Base-by-base conservation (phyloP, 805 yeast genomes). In the Torulaspora indica region DNA sequence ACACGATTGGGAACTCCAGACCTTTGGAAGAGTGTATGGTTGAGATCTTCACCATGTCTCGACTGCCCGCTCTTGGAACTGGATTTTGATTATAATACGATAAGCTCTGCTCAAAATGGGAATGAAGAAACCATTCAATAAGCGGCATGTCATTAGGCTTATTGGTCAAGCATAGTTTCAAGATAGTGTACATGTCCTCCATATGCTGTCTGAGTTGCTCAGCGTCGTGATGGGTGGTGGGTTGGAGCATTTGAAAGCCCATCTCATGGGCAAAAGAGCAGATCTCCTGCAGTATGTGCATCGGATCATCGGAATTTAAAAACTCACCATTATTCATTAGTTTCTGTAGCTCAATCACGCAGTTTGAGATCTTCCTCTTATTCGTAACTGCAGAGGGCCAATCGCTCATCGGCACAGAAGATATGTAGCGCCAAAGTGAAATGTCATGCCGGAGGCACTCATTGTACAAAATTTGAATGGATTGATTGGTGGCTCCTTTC, bases 1-100 rank as follows among this genome's bases (percentile, higher is more conserved):
- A 82, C 1, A 81, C 87, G 9, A 82, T 69, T 0, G 89, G 88
- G 53, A 78, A 82, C 49, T 84, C 89, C 4, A 82, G 60, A 0
- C 93, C 91, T 53, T 85, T 85, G 1, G 90, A 79, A 0, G 85
- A 71, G 60, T 85, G 91, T 1, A 85, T 75, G 0, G 91, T 85
- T 0, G 88, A 78, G 1, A 83, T 52, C 40, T 77, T 78, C 5
- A 83, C 65, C 13, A 70, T 58, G 31, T 57, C 57, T 8, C 38
- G 27, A 13, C 35, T 46, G 2, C 28, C 33, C 5, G 35, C 22
- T 8, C 34, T 23, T 14, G 27, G 28, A 9, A n/a, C 22, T 12
- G 33, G 10, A 13, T 15, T 23, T 2, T 18, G 24, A n/a, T 50
- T 44, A 31, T 53, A 53, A 8, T 36, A 43, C 13, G 42, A 23